These are phyloP conservation scores for Nidularia pulvinata DNA, from an alignment of 768 basidiomycete genomes.

Conservation along the genomic window DNA sequence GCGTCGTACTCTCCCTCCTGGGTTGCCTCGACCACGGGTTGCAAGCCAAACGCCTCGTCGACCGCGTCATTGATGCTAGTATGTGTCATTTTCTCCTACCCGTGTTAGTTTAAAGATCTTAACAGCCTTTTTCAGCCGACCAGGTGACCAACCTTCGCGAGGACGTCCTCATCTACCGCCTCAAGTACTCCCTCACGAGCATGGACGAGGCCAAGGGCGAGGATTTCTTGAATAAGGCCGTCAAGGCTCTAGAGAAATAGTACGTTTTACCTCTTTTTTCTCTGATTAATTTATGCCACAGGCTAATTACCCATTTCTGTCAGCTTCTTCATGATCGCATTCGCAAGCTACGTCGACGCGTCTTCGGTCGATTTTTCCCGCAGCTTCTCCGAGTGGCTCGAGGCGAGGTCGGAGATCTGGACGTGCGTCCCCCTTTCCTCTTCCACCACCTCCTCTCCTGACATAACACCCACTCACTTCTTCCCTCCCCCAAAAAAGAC, in stretches of 20 bases:
- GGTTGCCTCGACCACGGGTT: constrained; percentile 91
- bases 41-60: constrained; percentile 86
- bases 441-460: too few species aligned
- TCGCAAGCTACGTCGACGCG: constrained; percentile 83
- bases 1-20: constrained; percentile 86
- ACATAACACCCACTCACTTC: background rate
- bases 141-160: constrained; percentile 93
- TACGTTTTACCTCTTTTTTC: constrained; percentile 26
- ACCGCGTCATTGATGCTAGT: constrained; percentile 83
- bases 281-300: too few species aligned
- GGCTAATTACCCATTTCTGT: background rate
- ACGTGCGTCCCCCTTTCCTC: constrained; percentile 57
- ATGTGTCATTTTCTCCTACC: constrained; percentile 12
- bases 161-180: constrained; percentile 78
- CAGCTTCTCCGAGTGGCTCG: constrained; percentile 87
- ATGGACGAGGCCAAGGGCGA: constrained; percentile 67
- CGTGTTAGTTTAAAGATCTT: background rate
- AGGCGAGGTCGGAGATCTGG: constrained; percentile 89
- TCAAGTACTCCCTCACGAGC: constrained; percentile 84
- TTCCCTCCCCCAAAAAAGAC: constrained; percentile 40
- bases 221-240: constrained; percentile 61
- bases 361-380: constrained; percentile 54
- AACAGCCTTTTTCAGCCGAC: constrained; percentile 54
- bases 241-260: constrained; percentile 88
- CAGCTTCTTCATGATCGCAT: constrained; percentile 94